Evolutionary conservation across 495 filamentous ascomycete genomes (phyloP).

Genomic region (Daldinia loculata): DNA sequence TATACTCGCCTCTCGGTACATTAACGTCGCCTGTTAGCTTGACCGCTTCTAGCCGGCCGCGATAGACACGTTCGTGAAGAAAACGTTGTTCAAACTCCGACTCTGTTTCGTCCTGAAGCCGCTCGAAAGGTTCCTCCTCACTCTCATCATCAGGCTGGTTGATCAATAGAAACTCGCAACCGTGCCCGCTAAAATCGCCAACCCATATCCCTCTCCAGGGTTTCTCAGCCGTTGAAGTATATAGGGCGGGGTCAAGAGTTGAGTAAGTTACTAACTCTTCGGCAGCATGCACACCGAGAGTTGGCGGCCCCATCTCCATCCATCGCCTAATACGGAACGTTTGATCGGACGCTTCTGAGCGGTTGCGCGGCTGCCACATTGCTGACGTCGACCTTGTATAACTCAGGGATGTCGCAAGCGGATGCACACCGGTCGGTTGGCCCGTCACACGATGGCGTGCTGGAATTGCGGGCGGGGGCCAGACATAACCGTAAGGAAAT

Average conservation of each 20-base stretch:
- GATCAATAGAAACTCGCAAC: slow-evolving; percentile 86
- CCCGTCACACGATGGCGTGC: slow-evolving; percentile 60
- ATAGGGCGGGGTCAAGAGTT: slow-evolving; percentile 74
- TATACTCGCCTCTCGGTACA: slow-evolving; percentile 83
- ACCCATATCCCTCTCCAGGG: slow-evolving; percentile 92
- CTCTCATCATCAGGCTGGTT: slow-evolving; percentile 65
- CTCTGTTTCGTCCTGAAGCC: slow-evolving; percentile 49
- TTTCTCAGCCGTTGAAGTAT: slow-evolving; percentile 79
- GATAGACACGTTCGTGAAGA: slow-evolving; percentile 52
- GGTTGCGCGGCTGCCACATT: slow-evolving; percentile 52
- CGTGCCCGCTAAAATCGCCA: slow-evolving; percentile 87
- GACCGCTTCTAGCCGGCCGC: slow-evolving; percentile 76
- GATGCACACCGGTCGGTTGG: slow-evolving; percentile 47
- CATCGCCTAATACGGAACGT: slow-evolving; percentile 79
- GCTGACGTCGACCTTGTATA: slow-evolving; percentile 49
- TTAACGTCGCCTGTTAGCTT: slow-evolving; percentile 93
- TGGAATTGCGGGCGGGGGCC: slow-evolving; percentile 80
- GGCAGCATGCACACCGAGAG: slow-evolving; percentile 57
- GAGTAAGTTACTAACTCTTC: slow-evolving; percentile 78
- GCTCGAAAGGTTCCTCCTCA: slow-evolving; percentile 42
- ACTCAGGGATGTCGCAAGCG: slow-evolving; percentile 35
- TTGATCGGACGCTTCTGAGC: slow-evolving; percentile 65
- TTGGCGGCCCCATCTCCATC: slow-evolving; percentile 62
- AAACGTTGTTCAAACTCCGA: slow-evolving; percentile 52
- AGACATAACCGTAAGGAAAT: slow-evolving; percentile 63